Evolutionary conservation across 2,329 filamentous ascomycete genomes (phyloP), one percentile per base, ranked within the genome.

Genomic region (Cryoendolithus antarcticus): DNA sequence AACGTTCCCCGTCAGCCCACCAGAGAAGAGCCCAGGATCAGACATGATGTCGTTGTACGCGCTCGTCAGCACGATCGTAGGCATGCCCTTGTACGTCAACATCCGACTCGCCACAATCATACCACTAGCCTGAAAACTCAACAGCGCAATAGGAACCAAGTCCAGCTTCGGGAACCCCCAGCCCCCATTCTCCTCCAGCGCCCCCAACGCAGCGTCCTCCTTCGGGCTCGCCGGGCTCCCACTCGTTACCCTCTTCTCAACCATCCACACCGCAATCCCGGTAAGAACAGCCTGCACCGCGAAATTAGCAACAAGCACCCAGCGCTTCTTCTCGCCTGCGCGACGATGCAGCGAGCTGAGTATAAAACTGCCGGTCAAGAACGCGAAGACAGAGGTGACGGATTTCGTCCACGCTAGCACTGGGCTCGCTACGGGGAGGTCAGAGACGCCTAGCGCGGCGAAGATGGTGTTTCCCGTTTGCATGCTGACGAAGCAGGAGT

Each of bases 401-500:
- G 6, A 7, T 49, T 83, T 83, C 55, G 80, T 70, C 76, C 76
- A 82, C 39, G 66, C 62, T 34, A 52, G 50, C n/a, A 59, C 59
- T 3, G 51, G 56, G 1, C 75, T 69, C 35, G 12, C 6, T 8
- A 41, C 34, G 29, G 46, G 46, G 7, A 48, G 46, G 28, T 41
- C 29, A 12, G 43, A 45, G 11, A 85, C 64, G 2, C 82, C 82
- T 2, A 86, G 70, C 4, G 80, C 82, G 12, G 85, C 67, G 56
- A 85, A 86, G 33, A 88, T 74, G 3, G 82, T 85, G 60, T 88
- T 88, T 42, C 78, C 51, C 37, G 43, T 45, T 34, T 27, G 81
- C 82, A 86, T 86, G 48, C 77, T 82, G 27, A 85, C 80, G 49
- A 88, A 86, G 2, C 78, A 78, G 8, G 80, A 79, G 77, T 81